Conservation (phyloP, 768 basidiomycete genomes). For the Favolaschia claudopus region DNA sequence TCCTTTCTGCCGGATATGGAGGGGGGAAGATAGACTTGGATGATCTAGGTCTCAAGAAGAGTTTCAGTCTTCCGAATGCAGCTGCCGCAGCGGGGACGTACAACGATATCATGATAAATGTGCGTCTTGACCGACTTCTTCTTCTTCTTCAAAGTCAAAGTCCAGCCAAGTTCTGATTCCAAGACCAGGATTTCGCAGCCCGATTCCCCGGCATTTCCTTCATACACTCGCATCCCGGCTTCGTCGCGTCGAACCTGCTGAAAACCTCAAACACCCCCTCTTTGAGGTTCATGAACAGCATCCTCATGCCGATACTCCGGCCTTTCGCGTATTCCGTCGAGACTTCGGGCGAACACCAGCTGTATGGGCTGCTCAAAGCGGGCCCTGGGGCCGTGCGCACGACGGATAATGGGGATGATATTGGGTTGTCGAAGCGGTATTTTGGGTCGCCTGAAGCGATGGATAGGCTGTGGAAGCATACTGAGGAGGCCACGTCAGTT, state of each 20-base stretch:
- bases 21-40: slow-evolving; percentile 49
- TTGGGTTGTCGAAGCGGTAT: slow-evolving; percentile 15
- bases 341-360: slow-evolving; percentile 16
- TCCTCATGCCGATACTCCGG: background rate
- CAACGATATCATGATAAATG: slow-evolving; percentile 62
- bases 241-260: slow-evolving; percentile 1
- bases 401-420: slow-evolving; percentile 5
- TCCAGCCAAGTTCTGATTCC: background rate
- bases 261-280: slow-evolving; percentile 5
- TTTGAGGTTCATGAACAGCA: background rate
- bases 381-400: slow-evolving; percentile 18
- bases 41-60: slow-evolving; percentile 60
- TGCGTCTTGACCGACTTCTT: slow-evolving; percentile 27
- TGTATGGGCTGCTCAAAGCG: slow-evolving; percentile 14
- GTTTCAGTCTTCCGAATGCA: slow-evolving; percentile 43
- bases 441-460: slow-evolving; percentile 13
- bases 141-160: background rate
- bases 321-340: slow-evolving; percentile 16
- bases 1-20: slow-evolving; percentile 45
- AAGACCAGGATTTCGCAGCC: slow-evolving; percentile 40
- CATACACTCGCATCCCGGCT: slow-evolving; percentile 41
- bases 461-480: slow-evolving; percentile 20
- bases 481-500: slow-evolving; percentile 14
- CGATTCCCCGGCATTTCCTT: slow-evolving; percentile 42
- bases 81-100: slow-evolving; percentile 49